Conservation (phyloP, 352 stramenopile species). For the Globisporangium polare region DNA sequence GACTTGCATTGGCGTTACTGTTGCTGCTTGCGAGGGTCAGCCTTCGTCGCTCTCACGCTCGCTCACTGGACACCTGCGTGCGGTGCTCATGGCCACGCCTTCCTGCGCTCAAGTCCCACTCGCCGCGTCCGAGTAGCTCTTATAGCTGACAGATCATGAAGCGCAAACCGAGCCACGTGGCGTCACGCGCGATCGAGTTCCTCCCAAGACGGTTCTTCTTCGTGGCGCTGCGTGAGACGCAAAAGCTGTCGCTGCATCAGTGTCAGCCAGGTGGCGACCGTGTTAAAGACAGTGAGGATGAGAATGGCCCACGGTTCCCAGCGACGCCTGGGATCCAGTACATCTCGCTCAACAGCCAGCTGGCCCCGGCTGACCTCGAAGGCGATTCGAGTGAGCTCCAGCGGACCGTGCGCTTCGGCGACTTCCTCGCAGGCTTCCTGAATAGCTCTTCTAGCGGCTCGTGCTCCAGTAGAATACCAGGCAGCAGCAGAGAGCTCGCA, state of each 20-base stretch:
- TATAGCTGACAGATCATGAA: slow-evolving; percentile 33
- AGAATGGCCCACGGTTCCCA: slow-evolving; percentile 17
- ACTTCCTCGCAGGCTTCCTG: slow-evolving; percentile 37
- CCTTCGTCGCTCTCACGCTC: not conserved
- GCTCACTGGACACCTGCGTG: not conserved
- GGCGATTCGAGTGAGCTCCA: not conserved
- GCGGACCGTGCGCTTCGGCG: slow-evolving; percentile 52
- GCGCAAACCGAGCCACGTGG: slow-evolving; percentile 25
- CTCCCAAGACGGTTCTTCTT: slow-evolving; percentile 50
- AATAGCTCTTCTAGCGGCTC: not conserved
- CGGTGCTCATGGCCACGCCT: slow-evolving; percentile 4
- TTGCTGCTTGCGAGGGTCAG: not conserved
- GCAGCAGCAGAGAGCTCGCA: not conserved
- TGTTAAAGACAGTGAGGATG: not conserved
- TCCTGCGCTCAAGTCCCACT: not conserved
- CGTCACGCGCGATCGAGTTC: slow-evolving; percentile 53
- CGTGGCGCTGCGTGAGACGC: slow-evolving; percentile 36
- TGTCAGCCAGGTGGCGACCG: not conserved
- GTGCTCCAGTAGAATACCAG: not conserved
- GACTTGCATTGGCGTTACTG: not conserved
- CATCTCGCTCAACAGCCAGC: slow-evolving; percentile 37
- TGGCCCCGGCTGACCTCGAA: slow-evolving; percentile 12
- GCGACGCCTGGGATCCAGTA: slow-evolving; percentile 35
- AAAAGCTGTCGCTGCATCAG: slow-evolving; percentile 14
- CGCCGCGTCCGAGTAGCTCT: not conserved